Evolutionary conservation across 2,329 filamentous ascomycete species (phyloP).

Genomic region (Fusarium lateritium): DNA sequence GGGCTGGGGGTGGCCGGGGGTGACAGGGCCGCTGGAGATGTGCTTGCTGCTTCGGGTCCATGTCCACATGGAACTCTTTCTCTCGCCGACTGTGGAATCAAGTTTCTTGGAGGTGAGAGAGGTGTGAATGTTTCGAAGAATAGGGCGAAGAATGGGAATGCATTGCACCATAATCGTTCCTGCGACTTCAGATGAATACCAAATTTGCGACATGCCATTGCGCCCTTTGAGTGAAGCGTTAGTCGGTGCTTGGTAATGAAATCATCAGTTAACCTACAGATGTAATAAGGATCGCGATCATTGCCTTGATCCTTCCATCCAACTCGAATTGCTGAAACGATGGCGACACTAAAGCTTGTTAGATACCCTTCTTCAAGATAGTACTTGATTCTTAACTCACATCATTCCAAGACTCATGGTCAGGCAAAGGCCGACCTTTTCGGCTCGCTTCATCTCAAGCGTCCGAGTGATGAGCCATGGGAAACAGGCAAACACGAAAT

Average conservation of each 20-base stretch:
- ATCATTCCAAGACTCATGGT: conserved; percentile 67
- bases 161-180: conserved; percentile 70
- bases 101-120: conserved; percentile 45
- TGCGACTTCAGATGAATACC: conserved; percentile 65
- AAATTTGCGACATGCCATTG: conserved; percentile 48
- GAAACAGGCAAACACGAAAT: conserved; percentile 65
- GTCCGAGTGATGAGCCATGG: conserved; percentile 66
- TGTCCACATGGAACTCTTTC: conserved; percentile 40
- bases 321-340: conserved; percentile 63
- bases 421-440: conserved; percentile 65
- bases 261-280: conserved; percentile 53
- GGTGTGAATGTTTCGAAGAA: conserved; percentile 54
- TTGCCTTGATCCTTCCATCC: conserved; percentile 66
- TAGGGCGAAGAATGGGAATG: conserved; percentile 65
- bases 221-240: conserved; percentile 34
- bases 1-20: conserved; percentile 12
- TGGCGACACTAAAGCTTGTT: conserved; percentile 56
- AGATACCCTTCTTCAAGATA: background rate
- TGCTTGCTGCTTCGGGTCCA: conserved; percentile 44
- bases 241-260: background rate
- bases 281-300: conserved; percentile 61
- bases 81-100: conserved; percentile 35
- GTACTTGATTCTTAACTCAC: conserved; percentile 38
- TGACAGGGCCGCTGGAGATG: conserved; percentile 24
- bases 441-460: conserved; percentile 62